A percentile compares a stretch with the other conserved stretches of the same genome.
Evolutionary conservation across 257 asterid genomes (phyloP).

Genomic region (Asclepias syriaca): DNA sequence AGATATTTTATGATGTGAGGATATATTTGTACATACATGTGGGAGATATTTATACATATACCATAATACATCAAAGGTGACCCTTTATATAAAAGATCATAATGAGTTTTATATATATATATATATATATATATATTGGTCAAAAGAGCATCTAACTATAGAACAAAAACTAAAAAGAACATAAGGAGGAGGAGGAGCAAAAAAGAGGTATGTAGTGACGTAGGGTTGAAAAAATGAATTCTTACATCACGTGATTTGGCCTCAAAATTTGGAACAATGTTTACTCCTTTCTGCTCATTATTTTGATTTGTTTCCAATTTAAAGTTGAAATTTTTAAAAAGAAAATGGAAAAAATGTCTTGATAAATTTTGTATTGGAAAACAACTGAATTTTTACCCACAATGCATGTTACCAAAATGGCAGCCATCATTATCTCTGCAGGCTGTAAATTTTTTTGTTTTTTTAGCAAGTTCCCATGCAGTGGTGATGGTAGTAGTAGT

Average conservation of each 20-base stretch:
- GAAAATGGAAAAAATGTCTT: background rate
- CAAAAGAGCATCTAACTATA: background rate
- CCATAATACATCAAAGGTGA: no score
- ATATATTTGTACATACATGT: no score
- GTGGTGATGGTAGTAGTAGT: no score
- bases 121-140: no score
- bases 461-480: background rate
- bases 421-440: background rate
- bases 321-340: no score
- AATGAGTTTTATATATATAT: no score
- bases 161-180: conserved; percentile 10
- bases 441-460: background rate
- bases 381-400: background rate
- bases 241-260: conserved; percentile 37
- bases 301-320: background rate
- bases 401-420: background rate
- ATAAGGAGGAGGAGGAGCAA: conserved; percentile 5
- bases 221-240: conserved; percentile 29
- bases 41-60: no score
- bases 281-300: background rate
- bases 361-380: background rate
- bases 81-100: no score
- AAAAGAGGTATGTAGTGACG: conserved; percentile 10
- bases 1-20: no score
- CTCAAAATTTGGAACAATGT: conserved; percentile 45